phyloP scores from a whole-genome alignment of 768 basidiomycete genomes.

The Lanmaoa pseudosensibilis region DNA sequence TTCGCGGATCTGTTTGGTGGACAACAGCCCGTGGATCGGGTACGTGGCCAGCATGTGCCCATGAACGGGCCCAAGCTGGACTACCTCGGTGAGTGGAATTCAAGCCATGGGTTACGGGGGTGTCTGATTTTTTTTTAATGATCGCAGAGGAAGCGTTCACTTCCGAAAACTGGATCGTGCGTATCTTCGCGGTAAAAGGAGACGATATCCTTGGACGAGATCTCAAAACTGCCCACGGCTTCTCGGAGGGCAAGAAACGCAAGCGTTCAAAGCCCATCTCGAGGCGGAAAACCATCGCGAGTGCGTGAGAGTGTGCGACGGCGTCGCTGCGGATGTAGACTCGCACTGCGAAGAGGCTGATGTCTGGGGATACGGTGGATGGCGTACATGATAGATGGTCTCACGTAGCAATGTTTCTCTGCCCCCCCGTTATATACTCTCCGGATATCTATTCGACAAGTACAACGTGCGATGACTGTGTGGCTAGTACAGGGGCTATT shows the following conservation, averaged over 20 bases:
- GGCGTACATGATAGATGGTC: conserved; percentile 4
- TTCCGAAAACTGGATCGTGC: conserved; percentile 99
- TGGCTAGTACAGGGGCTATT: conserved; percentile 8
- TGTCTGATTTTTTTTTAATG: conserved; percentile 1
- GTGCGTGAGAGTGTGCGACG: conserved; percentile 9
- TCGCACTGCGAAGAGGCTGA: not conserved
- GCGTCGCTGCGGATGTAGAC: not conserved
- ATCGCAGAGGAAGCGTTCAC: conserved; percentile 92
- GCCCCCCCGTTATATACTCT: not conserved
- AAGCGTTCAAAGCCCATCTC: conserved; percentile 72
- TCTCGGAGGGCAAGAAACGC: conserved; percentile 84
- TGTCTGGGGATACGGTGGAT: not conserved
- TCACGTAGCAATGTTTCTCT: not conserved
- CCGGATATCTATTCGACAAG: no score
- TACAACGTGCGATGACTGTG: no score
- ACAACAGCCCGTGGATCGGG: conserved; percentile 74
- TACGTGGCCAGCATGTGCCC: conserved; percentile 85
- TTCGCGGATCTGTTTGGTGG: conserved; percentile 88
- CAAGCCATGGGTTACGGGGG: not conserved
- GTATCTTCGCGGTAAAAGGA: conserved; percentile 94
- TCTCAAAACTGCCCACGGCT: conserved; percentile 82
- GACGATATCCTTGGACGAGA: conserved; percentile 91
- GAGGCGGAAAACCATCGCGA: conserved; percentile 50
- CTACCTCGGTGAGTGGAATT: conserved; percentile 65
- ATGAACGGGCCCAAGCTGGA: conserved; percentile 77